Evolutionary conservation across 2,329 filamentous ascomycete species (phyloP), one percentile per base, ranked within the genome.

Genomic region (Fusarium sacchari): DNA sequence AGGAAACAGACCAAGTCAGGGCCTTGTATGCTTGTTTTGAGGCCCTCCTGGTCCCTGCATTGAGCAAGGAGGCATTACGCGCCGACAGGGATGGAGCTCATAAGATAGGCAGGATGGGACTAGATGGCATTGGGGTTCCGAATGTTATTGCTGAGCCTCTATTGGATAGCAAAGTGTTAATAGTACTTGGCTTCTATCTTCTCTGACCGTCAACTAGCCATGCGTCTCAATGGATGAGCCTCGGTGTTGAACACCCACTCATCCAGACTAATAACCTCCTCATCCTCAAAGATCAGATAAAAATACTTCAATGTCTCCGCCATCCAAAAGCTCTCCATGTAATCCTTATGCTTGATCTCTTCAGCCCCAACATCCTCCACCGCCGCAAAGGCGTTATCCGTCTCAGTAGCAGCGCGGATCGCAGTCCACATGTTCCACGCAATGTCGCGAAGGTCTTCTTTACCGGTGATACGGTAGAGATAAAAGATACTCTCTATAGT

Each of bases 401-500:
- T 90, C 40, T 86, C 85, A 7, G 92, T 92, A 73, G 88, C 84
- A 71, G 84, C 84, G 56, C 89, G 84, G 32, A 94, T 86, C 3
- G 88, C 86, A 53, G 87, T 80, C 80, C 94, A 94, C 92, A 95
- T 94, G 49, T 84, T 83, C 92, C 93, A 94, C 3, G 92, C 93
- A 76, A 90, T 90, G 53, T 92, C 87, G 65, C 89, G 89, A 84
- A 90, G 92, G 47, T 86, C 84, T 3, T 85, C 75, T 67, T 93
- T 89, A n/a, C 92, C 93, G 0, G 92, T 94, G 60, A 94, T 85
- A 56, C 93, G 89, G 80, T 92, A 94, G 85, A 96, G 89, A 78
- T 94, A 88, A 81, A 94, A 96, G 9, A 96, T 89, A 20, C 90
- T 93, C 83, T 96, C 93, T 60, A 96, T 94, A 5, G 93, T 93